These are phyloP conservation scores for Backusella circina DNA, from an alignment of 192 early-diverging fungal genomes.

Conservation along the genomic window DNA sequence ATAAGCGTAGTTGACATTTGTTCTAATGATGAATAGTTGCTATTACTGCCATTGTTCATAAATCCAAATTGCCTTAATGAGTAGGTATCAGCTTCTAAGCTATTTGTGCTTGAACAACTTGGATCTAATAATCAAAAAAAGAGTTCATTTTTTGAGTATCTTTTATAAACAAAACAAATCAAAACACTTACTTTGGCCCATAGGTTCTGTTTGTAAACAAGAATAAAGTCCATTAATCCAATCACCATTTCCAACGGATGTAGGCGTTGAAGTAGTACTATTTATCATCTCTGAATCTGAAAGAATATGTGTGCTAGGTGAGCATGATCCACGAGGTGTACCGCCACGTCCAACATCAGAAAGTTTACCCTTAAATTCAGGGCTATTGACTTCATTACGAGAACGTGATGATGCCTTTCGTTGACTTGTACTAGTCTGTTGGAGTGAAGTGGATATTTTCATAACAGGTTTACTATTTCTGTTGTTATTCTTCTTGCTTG, in stretches of 20 bases:
- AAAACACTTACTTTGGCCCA: conserved; percentile 8
- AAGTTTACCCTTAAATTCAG: neutral
- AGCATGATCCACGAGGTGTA: neutral
- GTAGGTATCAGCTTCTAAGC: conserved; percentile 9
- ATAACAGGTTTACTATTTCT: neutral
- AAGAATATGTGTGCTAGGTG: neutral
- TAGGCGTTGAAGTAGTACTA: conserved; percentile 11
- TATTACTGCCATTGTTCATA: conserved; percentile 11
- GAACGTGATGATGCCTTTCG: conserved; percentile 2
- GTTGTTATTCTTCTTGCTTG: neutral
- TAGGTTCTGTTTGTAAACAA: conserved; percentile 4
- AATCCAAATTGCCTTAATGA: conserved; percentile 23
- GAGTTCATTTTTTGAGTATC: neutral
- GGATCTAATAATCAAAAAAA: neutral
- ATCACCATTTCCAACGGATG: conserved; percentile 20
- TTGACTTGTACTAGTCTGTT: neutral
- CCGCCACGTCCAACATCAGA: neutral
- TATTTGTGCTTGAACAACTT: neutral
- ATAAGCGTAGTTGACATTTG: neutral
- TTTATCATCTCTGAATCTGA: neutral
- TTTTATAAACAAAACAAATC: neutral
- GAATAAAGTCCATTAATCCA: conserved; percentile 32
- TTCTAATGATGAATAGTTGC: conserved; percentile 11
- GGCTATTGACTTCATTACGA: neutral
- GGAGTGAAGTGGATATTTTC: neutral